Percentiles rank a stretch among this genome's conserved stretches.
Evolutionary conservation across 371 early-diverging fungal species (phyloP).

Genomic region (Zancudomyces culisetae): DNA sequence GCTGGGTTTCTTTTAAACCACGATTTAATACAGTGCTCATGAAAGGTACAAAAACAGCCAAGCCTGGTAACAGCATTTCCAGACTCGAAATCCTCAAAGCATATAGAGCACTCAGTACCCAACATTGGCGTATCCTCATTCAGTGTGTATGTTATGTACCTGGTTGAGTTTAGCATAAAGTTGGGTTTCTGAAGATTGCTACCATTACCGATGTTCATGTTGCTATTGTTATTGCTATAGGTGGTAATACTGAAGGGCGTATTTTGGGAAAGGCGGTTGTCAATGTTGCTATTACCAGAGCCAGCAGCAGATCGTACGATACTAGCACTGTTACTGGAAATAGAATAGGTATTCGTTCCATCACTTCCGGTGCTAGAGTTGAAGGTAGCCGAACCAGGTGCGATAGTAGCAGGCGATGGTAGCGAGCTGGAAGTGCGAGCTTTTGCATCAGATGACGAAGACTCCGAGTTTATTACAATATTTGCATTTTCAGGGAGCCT

Average conservation of each 20-base stretch:
- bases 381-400: too few species aligned
- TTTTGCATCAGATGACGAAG: too few species aligned
- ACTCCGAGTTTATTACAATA: too few species aligned
- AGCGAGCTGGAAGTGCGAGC: too few species aligned
- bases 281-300: background rate
- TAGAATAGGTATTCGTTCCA: background rate
- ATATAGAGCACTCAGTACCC: conserved; percentile 70
- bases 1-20: conserved; percentile 49
- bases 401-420: too few species aligned
- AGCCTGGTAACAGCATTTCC: conserved; percentile 37
- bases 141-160: conserved; percentile 26
- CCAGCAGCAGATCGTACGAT: background rate
- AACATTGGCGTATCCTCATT: conserved; percentile 34
- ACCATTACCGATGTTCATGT: too few species aligned
- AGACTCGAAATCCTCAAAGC: conserved; percentile 66
- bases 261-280: too few species aligned
- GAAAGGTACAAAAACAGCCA: conserved; percentile 75
- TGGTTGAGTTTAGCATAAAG: too few species aligned
- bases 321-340: background rate
- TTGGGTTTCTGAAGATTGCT: too few species aligned
- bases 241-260: too few species aligned
- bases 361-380: background rate
- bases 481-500: too few species aligned
- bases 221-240: too few species aligned
- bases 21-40: conserved; percentile 49